Percentiles rank a stretch among this genome's conserved stretches.
phyloP scores from a whole-genome alignment of 2,329 filamentous ascomycete species.

The Septoria petroselini region DNA sequence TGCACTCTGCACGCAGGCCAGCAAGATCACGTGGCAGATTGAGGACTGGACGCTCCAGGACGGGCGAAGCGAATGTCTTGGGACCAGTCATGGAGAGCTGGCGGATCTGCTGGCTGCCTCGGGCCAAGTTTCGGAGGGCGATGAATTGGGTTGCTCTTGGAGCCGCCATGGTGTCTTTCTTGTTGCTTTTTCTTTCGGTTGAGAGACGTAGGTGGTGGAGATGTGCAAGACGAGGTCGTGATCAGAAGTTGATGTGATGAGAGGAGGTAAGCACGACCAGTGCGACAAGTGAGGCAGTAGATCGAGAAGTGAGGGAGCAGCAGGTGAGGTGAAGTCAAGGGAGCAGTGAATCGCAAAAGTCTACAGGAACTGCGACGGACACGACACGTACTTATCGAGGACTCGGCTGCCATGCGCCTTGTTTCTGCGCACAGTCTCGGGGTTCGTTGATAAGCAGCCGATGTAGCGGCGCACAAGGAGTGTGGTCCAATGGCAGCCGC shows the following conservation, averaged over 20 bases:
- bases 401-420: conserved; percentile 6
- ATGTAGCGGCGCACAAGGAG: conserved; percentile 1
- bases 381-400: conserved; percentile 6
- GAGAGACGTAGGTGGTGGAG: background rate
- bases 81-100: conserved; percentile 60
- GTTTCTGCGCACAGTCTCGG: conserved; percentile 8
- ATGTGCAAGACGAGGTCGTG: background rate
- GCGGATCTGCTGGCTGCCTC: conserved; percentile 43
- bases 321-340: background rate
- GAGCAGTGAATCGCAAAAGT: background rate
- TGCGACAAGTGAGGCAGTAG: too few relatives aligned
- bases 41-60: conserved; percentile 51
- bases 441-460: conserved; percentile 1
- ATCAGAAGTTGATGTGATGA: background rate
- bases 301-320: background rate
- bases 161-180: conserved; percentile 41
- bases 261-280: conserved; percentile 14
- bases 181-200: background rate
- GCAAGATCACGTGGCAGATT: conserved; percentile 52
- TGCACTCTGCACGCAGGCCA: conserved; percentile 52
- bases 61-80: conserved; percentile 52
- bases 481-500: background rate
- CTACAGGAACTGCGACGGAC: background rate
- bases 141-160: conserved; percentile 44
- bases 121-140: conserved; percentile 43